phyloP scores from a whole-genome alignment of 2,329 filamentous ascomycete species.

The Neofusicoccum parvum region DNA sequence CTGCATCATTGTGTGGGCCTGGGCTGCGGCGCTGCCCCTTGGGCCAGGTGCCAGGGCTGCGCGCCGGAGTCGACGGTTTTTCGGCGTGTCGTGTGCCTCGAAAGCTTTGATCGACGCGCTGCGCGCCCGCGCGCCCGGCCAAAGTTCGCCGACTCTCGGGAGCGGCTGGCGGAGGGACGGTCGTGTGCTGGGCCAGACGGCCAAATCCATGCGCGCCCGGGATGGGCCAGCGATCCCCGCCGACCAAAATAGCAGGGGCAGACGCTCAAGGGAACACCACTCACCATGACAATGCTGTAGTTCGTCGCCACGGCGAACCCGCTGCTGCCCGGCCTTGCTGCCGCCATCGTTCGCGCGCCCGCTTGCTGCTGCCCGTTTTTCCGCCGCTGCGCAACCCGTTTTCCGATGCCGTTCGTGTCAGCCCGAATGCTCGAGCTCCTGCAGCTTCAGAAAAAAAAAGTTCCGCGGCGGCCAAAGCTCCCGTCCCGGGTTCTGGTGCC shows the following conservation, averaged over 20 bases:
- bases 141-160: constrained; percentile 18
- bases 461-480: constrained; percentile 9
- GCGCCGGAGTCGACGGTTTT: constrained; percentile 2
- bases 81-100: constrained; percentile 17
- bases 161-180: neutral
- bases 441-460: neutral
- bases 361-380: neutral
- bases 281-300: constrained; percentile 21
- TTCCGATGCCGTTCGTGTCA: neutral
- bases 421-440: neutral
- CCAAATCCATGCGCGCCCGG: neutral
- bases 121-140: constrained; percentile 14
- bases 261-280: neutral
- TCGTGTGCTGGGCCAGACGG: too few relatives aligned
- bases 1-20: constrained; percentile 15
- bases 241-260: neutral
- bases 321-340: constrained; percentile 3
- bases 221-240: neutral
- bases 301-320: constrained; percentile 5
- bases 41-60: neutral
- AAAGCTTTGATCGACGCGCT: constrained; percentile 5
- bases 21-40: constrained; percentile 5
- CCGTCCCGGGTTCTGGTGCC: neutral
- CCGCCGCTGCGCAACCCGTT: constrained; percentile 2
- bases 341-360: neutral